Base-by-base conservation (phyloP, 1,284 basidiomycete species). In the Farysia itapuensis region DNA sequence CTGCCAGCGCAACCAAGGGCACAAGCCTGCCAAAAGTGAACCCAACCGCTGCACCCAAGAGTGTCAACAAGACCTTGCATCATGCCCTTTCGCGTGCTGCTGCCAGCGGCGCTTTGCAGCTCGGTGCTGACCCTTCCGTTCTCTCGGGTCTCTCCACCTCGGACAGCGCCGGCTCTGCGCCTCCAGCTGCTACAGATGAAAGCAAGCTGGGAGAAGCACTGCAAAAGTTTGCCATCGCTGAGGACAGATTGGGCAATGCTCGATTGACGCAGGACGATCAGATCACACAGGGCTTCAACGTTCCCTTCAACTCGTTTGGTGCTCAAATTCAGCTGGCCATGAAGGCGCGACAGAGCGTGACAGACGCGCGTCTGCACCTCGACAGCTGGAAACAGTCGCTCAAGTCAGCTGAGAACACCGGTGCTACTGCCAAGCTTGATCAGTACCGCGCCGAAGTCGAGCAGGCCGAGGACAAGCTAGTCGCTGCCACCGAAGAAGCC, bases 401-500 rank as follows among this genome's bases (percentile, higher is more conserved):
- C 32, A 76, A 74, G 59, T 32, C 47, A 5, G 58, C 67, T 9
- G 74, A 76, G 35, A 51, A 53, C 37, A 20, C 43, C 1, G 64
- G 64, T 19, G 61, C 63, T 3, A 19, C 45, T 2, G 49, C 60
- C 30, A 69, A 70, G 52, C 50, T 72, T 38, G 72, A 66, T 28
- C 45, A 54, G 44, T 57, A 61, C 51, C 47, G 59, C 24, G 32
- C 20, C 18, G 72, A 76, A 37, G 74, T 77, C 9, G 75, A 77
- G 43, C 57, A 68, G 34, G 75, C 75, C 13, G 75, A 77, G 51
- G 75, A 77, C 53, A 73, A 73, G 58, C 84, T 97, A 35, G 93
- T 97, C 13, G 90, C 92, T 77, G 92, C 90, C 81, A 98, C 94
- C 18, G 94, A 98, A 79, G 89, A 94, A 28, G 94, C 94, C 1